Conservation (phyloP, 1,284 basidiomycete species). For the Singerocomus inundabilis region DNA sequence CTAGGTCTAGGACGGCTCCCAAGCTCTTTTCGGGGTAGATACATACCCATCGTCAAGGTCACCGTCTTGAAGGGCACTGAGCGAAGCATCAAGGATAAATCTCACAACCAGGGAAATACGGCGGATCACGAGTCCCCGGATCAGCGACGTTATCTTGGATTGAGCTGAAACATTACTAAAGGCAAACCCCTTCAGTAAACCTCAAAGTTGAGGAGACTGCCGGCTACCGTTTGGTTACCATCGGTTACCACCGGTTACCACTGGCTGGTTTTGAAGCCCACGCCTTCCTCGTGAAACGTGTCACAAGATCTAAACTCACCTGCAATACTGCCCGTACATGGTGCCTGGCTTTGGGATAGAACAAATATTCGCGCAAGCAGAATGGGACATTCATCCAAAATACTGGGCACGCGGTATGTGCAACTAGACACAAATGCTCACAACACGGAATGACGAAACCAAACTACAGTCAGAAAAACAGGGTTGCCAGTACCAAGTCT, state of each 20-base stretch:
- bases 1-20: too few relatives aligned
- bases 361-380: background rate
- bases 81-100: background rate
- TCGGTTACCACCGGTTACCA: too few relatives aligned
- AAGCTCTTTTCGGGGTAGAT: too few relatives aligned
- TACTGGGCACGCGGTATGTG: background rate
- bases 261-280: too few relatives aligned
- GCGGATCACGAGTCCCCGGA: background rate
- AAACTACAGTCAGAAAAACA: background rate
- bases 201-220: too few relatives aligned
- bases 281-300: background rate
- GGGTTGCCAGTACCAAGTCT: background rate
- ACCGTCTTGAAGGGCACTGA: background rate
- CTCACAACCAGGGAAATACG: background rate
- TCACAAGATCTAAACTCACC: background rate
- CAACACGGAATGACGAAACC: slow-evolving; percentile 1
- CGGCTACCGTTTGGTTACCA: too few relatives aligned
- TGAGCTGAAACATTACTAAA: background rate
- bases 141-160: background rate
- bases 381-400: background rate
- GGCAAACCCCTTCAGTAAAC: too few relatives aligned
- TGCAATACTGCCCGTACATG: background rate
- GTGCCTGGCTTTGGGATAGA: background rate
- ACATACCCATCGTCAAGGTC: too few relatives aligned
- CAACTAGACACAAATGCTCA: background rate